Conservation (phyloP, 345 rosid genomes). For the Limnanthes douglasii region DNA sequence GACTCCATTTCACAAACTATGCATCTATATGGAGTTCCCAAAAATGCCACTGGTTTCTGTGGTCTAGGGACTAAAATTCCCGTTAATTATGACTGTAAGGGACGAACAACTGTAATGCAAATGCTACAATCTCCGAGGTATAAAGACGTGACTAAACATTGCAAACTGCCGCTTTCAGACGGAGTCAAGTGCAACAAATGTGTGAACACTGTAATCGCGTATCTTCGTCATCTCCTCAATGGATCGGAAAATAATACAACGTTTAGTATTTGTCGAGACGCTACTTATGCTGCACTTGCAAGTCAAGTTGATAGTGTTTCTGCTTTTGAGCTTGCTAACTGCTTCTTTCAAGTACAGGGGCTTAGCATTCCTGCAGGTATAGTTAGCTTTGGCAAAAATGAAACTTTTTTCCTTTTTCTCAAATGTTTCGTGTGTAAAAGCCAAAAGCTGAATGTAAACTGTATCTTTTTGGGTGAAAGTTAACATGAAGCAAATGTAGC, state of each 20-base stretch:
- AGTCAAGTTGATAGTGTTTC: conserved; percentile 55
- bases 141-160: conserved; percentile 39
- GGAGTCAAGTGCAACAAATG: conserved; percentile 54
- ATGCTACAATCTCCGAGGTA: conserved; percentile 67
- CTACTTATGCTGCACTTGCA: conserved; percentile 61
- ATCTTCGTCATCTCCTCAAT: conserved; percentile 50
- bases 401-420: background rate
- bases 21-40: conserved; percentile 67
- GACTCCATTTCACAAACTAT: conserved; percentile 52
- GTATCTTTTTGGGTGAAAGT: too few relatives aligned
- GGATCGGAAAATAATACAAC: conserved; percentile 46
- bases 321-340: conserved; percentile 52
- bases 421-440: background rate
- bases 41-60: conserved; percentile 61
- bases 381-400: background rate
- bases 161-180: conserved; percentile 38
- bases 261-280: conserved; percentile 82
- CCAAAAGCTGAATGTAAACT: too few relatives aligned
- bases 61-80: conserved; percentile 86
- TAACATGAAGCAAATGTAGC: background rate
- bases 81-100: conserved; percentile 53
- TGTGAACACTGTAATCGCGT: conserved; percentile 59
- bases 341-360: conserved; percentile 79
- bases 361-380: conserved; percentile 38
- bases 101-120: conserved; percentile 53